Evolutionary conservation across 1,284 basidiomycete genomes (phyloP), one percentile per base, ranked within the genome.

Genomic region (Termitomyces sp.): DNA sequence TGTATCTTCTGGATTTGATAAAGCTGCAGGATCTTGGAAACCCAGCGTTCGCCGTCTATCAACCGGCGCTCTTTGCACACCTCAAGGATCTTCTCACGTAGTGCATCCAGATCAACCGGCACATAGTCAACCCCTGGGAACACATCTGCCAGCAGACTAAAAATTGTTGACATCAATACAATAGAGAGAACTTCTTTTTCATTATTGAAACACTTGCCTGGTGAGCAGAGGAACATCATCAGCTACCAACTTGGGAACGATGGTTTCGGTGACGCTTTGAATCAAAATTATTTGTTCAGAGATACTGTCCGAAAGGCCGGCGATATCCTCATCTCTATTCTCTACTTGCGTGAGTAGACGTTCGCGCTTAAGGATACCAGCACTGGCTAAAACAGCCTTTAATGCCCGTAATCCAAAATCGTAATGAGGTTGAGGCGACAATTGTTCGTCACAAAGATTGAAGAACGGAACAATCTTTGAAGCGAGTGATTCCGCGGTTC

Each of bases 1-100:
- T 97, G 94, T 57, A 99, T 99, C 76, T 96, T 97, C 72, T 99
- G 97, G 55, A 99, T 98, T 70, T 98, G 97, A 69, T 98, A 99
- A 11, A 99, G 80, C 69, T 99, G 97, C 24, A 99, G 76, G 57
- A 99, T 95, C 77, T 99, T 99, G 63, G 87, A 83, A 48, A 93
- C 80, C 96, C 97, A 99, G 21, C 85, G 81, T 44, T 94, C 91
- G 30, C 93, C 91, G 50, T 86, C 75, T 14, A 96, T 82, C 21
- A 98, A 77, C 38, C 93, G 87, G 16, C 85, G 84, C 69, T 97
- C 93, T 11, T 78, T 73, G 70, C 96, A 98, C 48, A 98, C 91
- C 57, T 88, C 85, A 57, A 84, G 70, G 55, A 99, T 94, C 62
- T 97, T 84, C 60, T 85, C 80, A 24, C 86, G 85, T 21, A 99